Evolutionary conservation across 495 filamentous ascomycete genomes (phyloP).

Genomic region (Neurospora cerealis): DNA sequence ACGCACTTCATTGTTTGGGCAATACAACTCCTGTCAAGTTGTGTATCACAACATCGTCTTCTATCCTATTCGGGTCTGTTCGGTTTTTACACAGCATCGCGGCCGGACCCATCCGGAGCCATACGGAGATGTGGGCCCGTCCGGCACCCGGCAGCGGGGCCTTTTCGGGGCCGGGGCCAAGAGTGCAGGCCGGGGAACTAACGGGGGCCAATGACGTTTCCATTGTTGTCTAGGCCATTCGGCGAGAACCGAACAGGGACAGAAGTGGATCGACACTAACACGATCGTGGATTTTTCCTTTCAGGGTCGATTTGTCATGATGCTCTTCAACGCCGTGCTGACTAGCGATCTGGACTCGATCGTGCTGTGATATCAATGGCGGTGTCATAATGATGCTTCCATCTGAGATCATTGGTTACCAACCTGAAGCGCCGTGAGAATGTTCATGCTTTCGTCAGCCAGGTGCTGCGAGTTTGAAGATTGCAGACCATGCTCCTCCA

Average conservation of each 20-base stretch:
- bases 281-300: not conserved
- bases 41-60: too few species aligned
- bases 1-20: not conserved
- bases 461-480: not conserved
- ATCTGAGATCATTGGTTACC: not conserved
- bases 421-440: not conserved
- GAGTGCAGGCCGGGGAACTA: not conserved
- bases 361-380: not conserved
- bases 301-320: not conserved
- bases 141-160: not conserved
- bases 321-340: not conserved
- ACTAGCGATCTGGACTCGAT: not conserved
- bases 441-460: not conserved
- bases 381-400: not conserved
- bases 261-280: not conserved
- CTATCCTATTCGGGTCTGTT: too few species aligned
- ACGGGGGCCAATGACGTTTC: not conserved
- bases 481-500: not conserved
- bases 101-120: not conserved
- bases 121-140: not conserved
- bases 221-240: not conserved
- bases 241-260: not conserved
- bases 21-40: too few species aligned
- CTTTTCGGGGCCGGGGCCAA: not conserved
- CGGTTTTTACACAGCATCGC: too few species aligned